phyloP scores from a whole-genome alignment of 176 grass and related monocot genomes.

The Aechmea fasciata region DNA sequence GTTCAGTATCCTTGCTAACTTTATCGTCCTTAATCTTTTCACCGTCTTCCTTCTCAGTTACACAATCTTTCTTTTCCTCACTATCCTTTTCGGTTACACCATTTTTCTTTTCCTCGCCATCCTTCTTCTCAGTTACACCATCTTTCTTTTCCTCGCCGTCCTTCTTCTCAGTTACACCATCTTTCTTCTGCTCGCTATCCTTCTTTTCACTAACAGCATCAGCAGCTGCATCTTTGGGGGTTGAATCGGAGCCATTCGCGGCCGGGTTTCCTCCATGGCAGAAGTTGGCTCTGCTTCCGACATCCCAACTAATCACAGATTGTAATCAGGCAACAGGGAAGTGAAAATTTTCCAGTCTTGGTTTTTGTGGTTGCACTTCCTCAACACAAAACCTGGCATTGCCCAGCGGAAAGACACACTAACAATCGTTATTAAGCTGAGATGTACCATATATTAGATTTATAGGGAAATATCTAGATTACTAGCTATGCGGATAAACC shows the following conservation, averaged over 20 bases:
- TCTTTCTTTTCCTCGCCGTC: not conserved
- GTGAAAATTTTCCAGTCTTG: not conserved
- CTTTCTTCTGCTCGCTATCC: not conserved
- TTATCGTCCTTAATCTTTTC: not conserved
- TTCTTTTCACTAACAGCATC: not conserved
- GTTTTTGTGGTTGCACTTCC: not conserved
- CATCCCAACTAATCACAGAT: not conserved
- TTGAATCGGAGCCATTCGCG: not conserved
- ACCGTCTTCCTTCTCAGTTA: not conserved
- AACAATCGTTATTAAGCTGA: not conserved
- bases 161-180: not conserved
- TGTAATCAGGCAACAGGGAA: not conserved
- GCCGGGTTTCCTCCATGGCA: not conserved
- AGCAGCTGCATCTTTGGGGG: not conserved
- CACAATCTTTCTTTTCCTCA: not conserved
- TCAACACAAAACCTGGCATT: not conserved
- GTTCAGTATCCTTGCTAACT: conserved; percentile 10
- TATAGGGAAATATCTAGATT: conserved; percentile 1
- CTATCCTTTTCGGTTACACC: too few species aligned
- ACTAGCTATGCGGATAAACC: not conserved
- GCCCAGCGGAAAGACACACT: too few species aligned
- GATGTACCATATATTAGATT: not conserved
- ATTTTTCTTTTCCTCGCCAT: not conserved
- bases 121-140: not conserved
- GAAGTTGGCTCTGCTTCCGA: not conserved